Evolutionary conservation across 1,139 yeast genomes (phyloP).

Genomic region (Geotrichum fermentans): DNA sequence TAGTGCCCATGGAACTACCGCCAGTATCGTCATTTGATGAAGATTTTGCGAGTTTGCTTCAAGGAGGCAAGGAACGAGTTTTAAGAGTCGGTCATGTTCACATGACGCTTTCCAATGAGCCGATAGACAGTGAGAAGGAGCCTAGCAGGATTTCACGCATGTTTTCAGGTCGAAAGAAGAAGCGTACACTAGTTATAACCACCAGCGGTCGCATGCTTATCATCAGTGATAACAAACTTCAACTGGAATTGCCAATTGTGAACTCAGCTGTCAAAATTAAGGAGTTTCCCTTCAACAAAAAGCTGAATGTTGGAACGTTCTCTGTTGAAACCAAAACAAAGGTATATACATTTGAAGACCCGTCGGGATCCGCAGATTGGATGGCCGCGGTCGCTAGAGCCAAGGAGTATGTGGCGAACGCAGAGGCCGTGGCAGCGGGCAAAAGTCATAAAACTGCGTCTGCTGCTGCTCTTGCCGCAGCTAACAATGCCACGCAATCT

Average conservation of each 20-base stretch:
- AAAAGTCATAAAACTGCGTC: constrained; percentile 28
- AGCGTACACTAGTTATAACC: constrained; percentile 35
- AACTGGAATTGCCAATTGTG: constrained; percentile 33
- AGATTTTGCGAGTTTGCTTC: constrained; percentile 61
- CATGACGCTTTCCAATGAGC: constrained; percentile 21
- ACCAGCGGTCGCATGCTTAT: constrained; percentile 36
- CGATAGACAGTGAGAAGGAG: constrained; percentile 27
- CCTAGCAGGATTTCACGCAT: constrained; percentile 33
- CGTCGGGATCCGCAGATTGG: constrained; percentile 36
- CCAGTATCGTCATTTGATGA: constrained; percentile 58
- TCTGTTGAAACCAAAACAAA: constrained; percentile 35
- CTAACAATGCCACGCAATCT: constrained; percentile 21
- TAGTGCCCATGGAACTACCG: constrained; percentile 44
- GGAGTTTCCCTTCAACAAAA: constrained; percentile 34
- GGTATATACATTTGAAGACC: constrained; percentile 37
- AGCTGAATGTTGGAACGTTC: constrained; percentile 31
- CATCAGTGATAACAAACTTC: constrained; percentile 11
- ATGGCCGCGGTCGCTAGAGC: constrained; percentile 32
- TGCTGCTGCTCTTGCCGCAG: constrained; percentile 39
- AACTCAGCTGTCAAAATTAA: constrained; percentile 35
- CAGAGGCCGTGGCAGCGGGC: constrained; percentile 24
- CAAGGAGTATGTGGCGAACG: constrained; percentile 29
- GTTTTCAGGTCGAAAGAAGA: constrained; percentile 33
- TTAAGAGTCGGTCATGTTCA: constrained; percentile 54
- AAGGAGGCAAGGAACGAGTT: constrained; percentile 64